Percentiles rank a stretch among this genome's conserved stretches.
Conservation (phyloP, 1,139 yeast species). For the Suhomyces guaymorum region DNA sequence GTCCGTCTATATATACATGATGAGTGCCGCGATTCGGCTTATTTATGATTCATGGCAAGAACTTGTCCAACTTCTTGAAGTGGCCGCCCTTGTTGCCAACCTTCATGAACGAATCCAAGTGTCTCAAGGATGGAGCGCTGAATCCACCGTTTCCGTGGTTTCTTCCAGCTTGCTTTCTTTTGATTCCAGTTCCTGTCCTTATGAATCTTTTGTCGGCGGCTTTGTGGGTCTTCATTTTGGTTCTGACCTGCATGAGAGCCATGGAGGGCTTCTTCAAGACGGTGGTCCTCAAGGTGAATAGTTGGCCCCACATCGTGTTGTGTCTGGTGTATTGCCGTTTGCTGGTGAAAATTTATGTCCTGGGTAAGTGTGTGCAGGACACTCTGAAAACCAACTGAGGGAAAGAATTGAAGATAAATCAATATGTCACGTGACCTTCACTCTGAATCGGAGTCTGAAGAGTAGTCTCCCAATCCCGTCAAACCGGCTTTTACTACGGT, state of each 20-base stretch:
- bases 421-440: slow-evolving; percentile 1
- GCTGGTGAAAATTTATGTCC: slow-evolving; percentile 8
- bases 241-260: slow-evolving; percentile 45
- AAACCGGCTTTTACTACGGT: too few relatives aligned
- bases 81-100: slow-evolving; percentile 55
- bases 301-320: slow-evolving; percentile 13
- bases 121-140: slow-evolving; percentile 63
- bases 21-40: too few relatives aligned
- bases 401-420: too few relatives aligned
- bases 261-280: slow-evolving; percentile 9
- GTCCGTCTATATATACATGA: too few relatives aligned
- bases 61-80: slow-evolving; percentile 52
- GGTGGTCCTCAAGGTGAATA: slow-evolving; percentile 8
- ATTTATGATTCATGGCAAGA: slow-evolving; percentile 13
- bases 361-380: too few relatives aligned
- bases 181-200: slow-evolving; percentile 43
- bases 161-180: slow-evolving; percentile 78
- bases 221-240: slow-evolving; percentile 62
- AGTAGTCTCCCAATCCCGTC: slow-evolving; percentile 7
- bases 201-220: slow-evolving; percentile 56
- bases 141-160: slow-evolving; percentile 94
- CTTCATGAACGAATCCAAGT: slow-evolving; percentile 61
- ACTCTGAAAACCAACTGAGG: too few relatives aligned
- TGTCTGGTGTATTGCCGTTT: background rate
- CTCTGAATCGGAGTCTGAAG: slow-evolving; percentile 6